Conservation (phyloP, 148 eudicot genomes). For the Pharnaceum exiguum region DNA sequence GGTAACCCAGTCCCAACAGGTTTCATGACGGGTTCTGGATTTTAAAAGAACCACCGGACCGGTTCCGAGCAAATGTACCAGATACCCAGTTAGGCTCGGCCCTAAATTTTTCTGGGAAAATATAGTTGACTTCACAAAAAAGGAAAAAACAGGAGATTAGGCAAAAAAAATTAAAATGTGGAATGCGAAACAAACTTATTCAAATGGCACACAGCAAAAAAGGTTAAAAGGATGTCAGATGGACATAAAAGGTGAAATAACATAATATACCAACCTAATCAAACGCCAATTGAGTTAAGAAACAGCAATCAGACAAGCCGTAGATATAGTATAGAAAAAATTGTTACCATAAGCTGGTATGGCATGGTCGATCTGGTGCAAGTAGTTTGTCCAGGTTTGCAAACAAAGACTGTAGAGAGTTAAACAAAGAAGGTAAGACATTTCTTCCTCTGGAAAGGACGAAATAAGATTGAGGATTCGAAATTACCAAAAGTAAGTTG, state of each 20-base stretch:
- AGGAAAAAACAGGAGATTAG: too few relatives aligned
- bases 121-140: too few relatives aligned
- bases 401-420: conserved; percentile 23
- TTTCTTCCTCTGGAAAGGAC: background rate
- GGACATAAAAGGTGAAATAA: background rate
- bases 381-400: conserved; percentile 27
- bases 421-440: background rate
- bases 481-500: conserved; percentile 27
- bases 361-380: conserved; percentile 32
- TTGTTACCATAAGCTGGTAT: conserved; percentile 30
- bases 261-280: background rate
- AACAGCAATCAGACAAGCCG: background rate
- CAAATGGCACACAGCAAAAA: background rate
- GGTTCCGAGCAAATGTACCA: too few relatives aligned
- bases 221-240: background rate
- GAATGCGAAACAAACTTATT: too few relatives aligned
- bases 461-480: background rate
- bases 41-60: too few relatives aligned
- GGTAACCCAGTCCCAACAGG: too few relatives aligned
- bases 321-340: background rate
- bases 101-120: too few relatives aligned
- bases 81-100: too few relatives aligned
- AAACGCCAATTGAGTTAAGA: background rate
- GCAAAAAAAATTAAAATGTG: too few relatives aligned
- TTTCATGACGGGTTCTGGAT: too few relatives aligned